A percentile compares a stretch with the other conserved stretches of the same genome.
Evolutionary conservation across 805 yeast genomes (phyloP).

Genomic region (Suhomyces sp.): DNA sequence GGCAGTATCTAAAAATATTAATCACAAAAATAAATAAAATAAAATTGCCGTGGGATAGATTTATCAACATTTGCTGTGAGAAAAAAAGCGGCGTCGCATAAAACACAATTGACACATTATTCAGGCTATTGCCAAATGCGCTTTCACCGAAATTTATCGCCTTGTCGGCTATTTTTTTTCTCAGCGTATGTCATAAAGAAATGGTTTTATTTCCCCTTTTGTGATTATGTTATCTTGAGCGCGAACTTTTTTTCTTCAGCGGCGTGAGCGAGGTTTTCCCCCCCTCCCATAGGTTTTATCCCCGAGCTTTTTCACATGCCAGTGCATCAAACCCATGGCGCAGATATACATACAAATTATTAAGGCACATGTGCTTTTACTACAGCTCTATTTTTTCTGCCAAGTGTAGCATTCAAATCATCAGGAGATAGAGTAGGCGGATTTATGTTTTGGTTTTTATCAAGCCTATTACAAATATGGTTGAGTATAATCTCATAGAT

Average conservation of each 20-base stretch:
- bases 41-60: not conserved
- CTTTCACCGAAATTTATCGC: not conserved
- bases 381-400: not conserved
- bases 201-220: not conserved
- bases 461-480: not conserved
- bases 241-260: not conserved
- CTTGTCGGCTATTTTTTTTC: not conserved
- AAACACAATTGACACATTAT: not conserved
- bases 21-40: not conserved
- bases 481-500: not conserved
- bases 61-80: not conserved
- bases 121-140: not conserved
- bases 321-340: not conserved
- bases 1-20: slow-evolving; percentile 1
- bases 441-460: not conserved
- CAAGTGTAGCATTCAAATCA: not conserved
- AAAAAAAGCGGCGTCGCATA: not conserved
- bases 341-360: not conserved
- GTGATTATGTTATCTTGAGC: not conserved
- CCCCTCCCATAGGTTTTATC: not conserved
- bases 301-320: not conserved
- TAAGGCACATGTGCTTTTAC: not conserved
- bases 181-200: not conserved
- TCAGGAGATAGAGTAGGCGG: not conserved
- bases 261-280: not conserved